Base-by-base conservation (phyloP, 1,139 yeast genomes). In the Magnusiomyces suaveolens region DNA sequence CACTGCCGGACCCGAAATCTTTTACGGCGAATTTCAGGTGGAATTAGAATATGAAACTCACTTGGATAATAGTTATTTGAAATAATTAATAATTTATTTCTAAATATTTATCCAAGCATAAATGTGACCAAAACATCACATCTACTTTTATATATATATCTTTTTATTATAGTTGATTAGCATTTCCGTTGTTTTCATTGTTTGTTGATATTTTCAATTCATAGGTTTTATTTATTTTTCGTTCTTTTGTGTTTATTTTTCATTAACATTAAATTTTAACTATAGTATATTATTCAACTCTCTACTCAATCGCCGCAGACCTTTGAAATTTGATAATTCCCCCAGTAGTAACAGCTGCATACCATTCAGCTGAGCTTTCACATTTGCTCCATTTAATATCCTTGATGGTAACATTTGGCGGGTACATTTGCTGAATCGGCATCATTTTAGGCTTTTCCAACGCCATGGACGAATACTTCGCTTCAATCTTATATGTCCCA, bases 21-120 rank as follows among this genome's bases (percentile, higher is more conserved):
- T 84, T 59, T 86, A 82, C 68, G 75, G 83, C 50, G 94, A 85
- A 63, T 84, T 85, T 69, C 90, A 84, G 70, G 83, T 87, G 0
- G 87, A 83, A 56, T 72, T 71, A 50, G 77, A 75, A 57, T 70
- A 66, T 55, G 83, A 80, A 64, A 29, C 50, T 21, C 48, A 32
- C n/a, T 8, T 43, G 18, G 52, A 52, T 26, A 12, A 46, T 25
- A 52, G 52, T 18, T 52, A 48, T 29, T 39, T 52, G 44, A 36
- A 48, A 16, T 51, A 46, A 48, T 6, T 29, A 8, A 8, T 6
- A 29, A 8, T 3, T 29, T 29, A 12, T 29, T 29, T 29, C 12
- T 29, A 29, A 8, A 8, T 29, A 29, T 8, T 29, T 6, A 29
- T 29, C n/a, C n/a, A n/a, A n/a, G n/a, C n/a, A n/a, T n/a, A n/a